Conservation (phyloP, 192 early-diverging fungal genomes). For the Umbelopsis isabellina region DNA sequence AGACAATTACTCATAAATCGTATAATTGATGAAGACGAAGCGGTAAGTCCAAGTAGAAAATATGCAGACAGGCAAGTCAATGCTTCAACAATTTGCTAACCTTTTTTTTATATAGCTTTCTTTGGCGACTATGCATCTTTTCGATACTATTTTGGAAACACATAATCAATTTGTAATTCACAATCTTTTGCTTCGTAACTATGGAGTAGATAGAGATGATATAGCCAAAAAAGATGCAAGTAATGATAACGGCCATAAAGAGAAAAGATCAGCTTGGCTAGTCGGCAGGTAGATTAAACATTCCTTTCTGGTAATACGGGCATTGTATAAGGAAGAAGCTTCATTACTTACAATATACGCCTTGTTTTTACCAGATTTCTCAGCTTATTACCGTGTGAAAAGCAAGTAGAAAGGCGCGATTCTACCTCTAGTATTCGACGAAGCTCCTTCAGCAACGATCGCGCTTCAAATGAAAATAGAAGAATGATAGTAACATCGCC, state of each 20-base stretch:
- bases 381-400: conserved; percentile 42
- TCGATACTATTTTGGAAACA: conserved; percentile 60
- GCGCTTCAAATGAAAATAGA: not conserved
- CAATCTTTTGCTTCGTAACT: conserved; percentile 61
- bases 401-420: conserved; percentile 37
- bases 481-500: not conserved
- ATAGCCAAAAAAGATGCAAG: conserved; percentile 24
- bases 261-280: conserved; percentile 34
- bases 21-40: conserved; percentile 35
- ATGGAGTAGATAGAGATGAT: conserved; percentile 27
- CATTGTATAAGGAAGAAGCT: not conserved
- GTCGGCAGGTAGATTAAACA: conserved; percentile 35
- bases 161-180: conserved; percentile 64
- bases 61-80: not conserved
- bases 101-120: conserved; percentile 35
- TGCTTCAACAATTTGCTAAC: not conserved
- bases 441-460: not conserved
- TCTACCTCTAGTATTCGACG: conserved; percentile 26
- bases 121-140: conserved; percentile 57
- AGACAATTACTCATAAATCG: conserved; percentile 48
- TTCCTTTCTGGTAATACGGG: too few relatives aligned
- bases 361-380: conserved; percentile 26
- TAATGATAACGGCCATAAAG: not conserved
- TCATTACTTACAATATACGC: not conserved
- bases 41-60: conserved; percentile 1